Percentiles rank a stretch among this genome's conserved stretches.
These are phyloP conservation scores for Pyrus hybrid DNA, from an alignment of 331 rosid species.

Conservation along the genomic window DNA sequence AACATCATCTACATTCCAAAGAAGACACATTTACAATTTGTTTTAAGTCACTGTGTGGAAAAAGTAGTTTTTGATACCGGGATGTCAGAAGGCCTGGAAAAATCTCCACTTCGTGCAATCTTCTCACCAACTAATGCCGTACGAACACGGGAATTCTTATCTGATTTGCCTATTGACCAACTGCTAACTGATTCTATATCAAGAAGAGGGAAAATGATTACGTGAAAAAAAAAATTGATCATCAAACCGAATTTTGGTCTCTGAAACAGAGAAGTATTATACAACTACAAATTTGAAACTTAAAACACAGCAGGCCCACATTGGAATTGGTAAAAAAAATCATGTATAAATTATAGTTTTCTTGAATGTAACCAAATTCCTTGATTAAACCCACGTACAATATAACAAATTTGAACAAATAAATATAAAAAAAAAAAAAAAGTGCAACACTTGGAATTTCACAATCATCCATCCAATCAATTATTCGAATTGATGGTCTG, in stretches of 20 bases:
- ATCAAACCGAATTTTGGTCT: neutral
- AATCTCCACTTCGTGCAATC: slow-evolving; percentile 23
- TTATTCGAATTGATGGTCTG: neutral
- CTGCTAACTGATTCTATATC: slow-evolving; percentile 42
- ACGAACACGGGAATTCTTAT: slow-evolving; percentile 25
- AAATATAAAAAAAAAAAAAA: neutral
- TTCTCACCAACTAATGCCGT: slow-evolving; percentile 57
- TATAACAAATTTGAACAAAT: neutral
- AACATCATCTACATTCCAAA: neutral
- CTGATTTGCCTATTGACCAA: slow-evolving; percentile 10
- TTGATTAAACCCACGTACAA: neutral
- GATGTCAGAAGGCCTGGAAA: slow-evolving; percentile 36
- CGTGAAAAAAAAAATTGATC: neutral
- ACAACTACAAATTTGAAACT: neutral
- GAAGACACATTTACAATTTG: neutral
- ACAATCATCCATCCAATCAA: neutral
- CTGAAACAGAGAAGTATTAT: neutral
- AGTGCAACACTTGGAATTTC: neutral
- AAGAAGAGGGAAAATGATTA: neutral
- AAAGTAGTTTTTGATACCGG: slow-evolving; percentile 36
- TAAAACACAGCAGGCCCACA: neutral
- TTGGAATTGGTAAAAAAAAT: neutral
- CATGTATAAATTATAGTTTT: neutral
- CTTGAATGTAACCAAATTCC: neutral
- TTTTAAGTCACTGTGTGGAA: neutral